Base-by-base conservation (phyloP, 768 basidiomycete species). In the Xerocomellus amylosporus region DNA sequence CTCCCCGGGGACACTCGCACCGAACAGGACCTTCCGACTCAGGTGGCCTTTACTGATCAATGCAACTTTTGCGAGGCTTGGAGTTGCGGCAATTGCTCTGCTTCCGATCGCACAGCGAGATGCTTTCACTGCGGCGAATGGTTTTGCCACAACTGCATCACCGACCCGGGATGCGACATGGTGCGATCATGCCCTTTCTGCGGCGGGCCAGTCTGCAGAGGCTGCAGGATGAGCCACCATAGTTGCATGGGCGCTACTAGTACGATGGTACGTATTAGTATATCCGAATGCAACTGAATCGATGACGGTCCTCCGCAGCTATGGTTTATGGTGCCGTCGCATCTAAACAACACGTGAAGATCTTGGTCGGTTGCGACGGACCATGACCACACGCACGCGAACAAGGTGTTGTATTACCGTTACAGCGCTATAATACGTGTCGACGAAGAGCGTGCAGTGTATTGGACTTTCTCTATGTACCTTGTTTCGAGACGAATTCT, bases 61-160 rank as follows among this genome's bases (percentile, higher is more conserved):
- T 65, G 63, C 34, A 7, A 2, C 0, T 26, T 10, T 2, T 64
- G 64, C n/a, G 5, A 17, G 1, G 7, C 12, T 4, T 59, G 53
- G 60, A 38, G 17, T 12, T 64, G 64, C 37, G 8, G 4, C 19
- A 28, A 41, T 8, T 65, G 63, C n/a, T 1, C 33, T 10, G 5
- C 5, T 2, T 31, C 36, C 10, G 5, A 3, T 9, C 33, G 36
- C 5, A 26, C 44, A 12, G 19, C 31, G 4, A 36, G 1, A 3
- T 65, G 63, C 8, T 12, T 13, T 17, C 19, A 30, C 12, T 63
- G 60, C 19, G 0, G 12, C 19, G 0, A 5, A 4, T 59, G 51
- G 64, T 50, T 34, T 26, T 64, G 60, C 36, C 13, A 9, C 4
- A 3, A 1, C 1, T 64, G 60, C 30, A 0, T 50, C 8, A 7